phyloP scores from a whole-genome alignment of 2,329 filamentous ascomycete species.

The Cladosporium velox region DNA sequence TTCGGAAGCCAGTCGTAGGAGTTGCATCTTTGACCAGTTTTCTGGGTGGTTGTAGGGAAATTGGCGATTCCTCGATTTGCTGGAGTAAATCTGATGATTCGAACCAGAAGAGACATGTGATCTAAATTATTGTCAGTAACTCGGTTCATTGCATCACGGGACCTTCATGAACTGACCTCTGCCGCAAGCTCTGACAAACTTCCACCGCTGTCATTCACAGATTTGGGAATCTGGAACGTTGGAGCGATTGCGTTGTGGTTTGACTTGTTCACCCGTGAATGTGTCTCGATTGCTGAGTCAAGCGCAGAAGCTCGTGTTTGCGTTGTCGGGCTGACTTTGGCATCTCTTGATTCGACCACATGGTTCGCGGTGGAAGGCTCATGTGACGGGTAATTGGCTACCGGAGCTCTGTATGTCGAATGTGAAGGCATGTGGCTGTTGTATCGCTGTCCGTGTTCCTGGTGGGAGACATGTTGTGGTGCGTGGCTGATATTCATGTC shows the following conservation, averaged over 20 bases:
- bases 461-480: constrained; percentile 27
- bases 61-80: constrained; percentile 62
- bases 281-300: constrained; percentile 17
- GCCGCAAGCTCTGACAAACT: constrained; percentile 81
- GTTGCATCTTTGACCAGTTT: constrained; percentile 70
- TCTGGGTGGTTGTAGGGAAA: constrained; percentile 39
- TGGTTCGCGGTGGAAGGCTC: constrained; percentile 19
- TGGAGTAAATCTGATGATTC: constrained; percentile 80
- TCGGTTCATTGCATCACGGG: background rate
- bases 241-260: constrained; percentile 45
- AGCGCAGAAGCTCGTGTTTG: constrained; percentile 19
- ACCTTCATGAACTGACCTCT: constrained; percentile 57
- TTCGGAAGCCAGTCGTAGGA: constrained; percentile 77
- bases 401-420: constrained; percentile 28
- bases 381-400: constrained; percentile 26
- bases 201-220: constrained; percentile 74
- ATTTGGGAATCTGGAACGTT: constrained; percentile 69
- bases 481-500: constrained; percentile 38
- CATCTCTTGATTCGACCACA: background rate
- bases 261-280: constrained; percentile 31
- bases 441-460: constrained; percentile 33
- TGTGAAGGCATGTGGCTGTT: constrained; percentile 26
- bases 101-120: constrained; percentile 98
- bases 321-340: constrained; percentile 17
- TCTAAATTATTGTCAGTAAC: constrained; percentile 53